Percentiles rank a stretch among this genome's conserved stretches.
phyloP scores from a whole-genome alignment of 176 grass and related monocot genomes.

The Oryza glaberrima region DNA sequence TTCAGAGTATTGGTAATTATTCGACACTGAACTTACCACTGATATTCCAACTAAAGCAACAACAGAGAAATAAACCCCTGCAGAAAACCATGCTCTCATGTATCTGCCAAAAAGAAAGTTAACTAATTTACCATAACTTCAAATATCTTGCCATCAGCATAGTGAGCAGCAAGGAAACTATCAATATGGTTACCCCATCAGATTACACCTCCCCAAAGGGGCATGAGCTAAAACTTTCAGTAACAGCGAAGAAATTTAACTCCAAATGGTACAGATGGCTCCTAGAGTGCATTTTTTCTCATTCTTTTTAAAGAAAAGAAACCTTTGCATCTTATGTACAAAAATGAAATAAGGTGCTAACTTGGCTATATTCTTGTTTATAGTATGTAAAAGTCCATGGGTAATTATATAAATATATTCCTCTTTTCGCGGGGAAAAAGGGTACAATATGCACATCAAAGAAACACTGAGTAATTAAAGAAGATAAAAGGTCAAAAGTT shows the following conservation, averaged over 20 bases:
- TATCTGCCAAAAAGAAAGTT: constrained; percentile 46
- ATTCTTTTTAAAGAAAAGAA: not conserved
- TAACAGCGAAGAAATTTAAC: constrained; percentile 14
- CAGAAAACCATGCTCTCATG: constrained; percentile 75
- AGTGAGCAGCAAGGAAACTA: constrained; percentile 12
- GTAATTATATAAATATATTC: not conserved
- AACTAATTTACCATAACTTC: constrained; percentile 21
- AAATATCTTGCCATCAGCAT: not conserved
- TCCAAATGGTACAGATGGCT: not conserved
- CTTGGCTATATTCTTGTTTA: not conserved
- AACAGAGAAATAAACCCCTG: constrained; percentile 69
- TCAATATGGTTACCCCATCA: not conserved
- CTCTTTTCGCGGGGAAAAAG: constrained; percentile 21
- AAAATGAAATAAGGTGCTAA: not conserved
- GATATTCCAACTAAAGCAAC: constrained; percentile 66
- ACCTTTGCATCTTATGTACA: not conserved
- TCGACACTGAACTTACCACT: constrained; percentile 54
- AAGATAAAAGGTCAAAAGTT: constrained; percentile 2
- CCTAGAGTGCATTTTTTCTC: not conserved
- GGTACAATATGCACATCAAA: constrained; percentile 17
- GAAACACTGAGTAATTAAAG: not conserved
- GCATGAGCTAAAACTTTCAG: not conserved
- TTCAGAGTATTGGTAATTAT: constrained; percentile 31
- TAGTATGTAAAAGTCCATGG: constrained; percentile 4
- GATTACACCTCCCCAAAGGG: not conserved